Evolutionary conservation across 2,329 filamentous ascomycete genomes (phyloP), one percentile per base, ranked within the genome.

Genomic region (Pseudogymnoascus sp.): DNA sequence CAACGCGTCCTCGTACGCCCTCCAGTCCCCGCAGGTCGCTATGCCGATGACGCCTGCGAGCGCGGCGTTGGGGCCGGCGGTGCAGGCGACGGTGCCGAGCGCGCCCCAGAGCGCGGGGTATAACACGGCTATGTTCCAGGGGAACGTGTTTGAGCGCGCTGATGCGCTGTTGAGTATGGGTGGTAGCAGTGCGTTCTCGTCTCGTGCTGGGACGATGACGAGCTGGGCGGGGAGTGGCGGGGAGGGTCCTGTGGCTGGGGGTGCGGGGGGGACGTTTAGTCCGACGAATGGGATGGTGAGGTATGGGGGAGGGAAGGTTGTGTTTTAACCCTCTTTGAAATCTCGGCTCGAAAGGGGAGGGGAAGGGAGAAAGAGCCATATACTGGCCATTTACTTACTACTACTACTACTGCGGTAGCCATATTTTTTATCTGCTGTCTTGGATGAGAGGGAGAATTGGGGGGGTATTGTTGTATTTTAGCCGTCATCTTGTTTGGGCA

Each of bases 41-140:
- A 77, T 92, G 38, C 92, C 93, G 7, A 91, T 95, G 70, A 97
- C 93, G 1, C 93, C 93, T 7, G 83, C 96, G 66, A 95, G 90
- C 69, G 93, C 92, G 15, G 93, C 93, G 1, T 80, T 97, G 4
- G 93, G 93, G 0, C 91, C 93, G 5, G 93, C 93, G 19, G 90
- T 92, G 62, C 92, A 96, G 75, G 92, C 93, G 0, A 97, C 91
- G 0, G 88, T 96, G 10, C 89, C 91, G 3, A 90, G 83, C 2
- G 90, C 86, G 0, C 85, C 86, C 9, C 70, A 72, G 26, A 71
- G 67, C 29, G 69, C 67, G 9, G 64, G 71, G 1, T 74, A 70
- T 59, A 67, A 67, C 37, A 37, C 62, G 10, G 61, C 64, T 7
- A 71, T 72, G 67, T 73, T 73, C 46, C 63, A 61, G 17, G 68